Base-by-base conservation (phyloP, 176 grass and related monocot species). In the Saccharum officinarum region DNA sequence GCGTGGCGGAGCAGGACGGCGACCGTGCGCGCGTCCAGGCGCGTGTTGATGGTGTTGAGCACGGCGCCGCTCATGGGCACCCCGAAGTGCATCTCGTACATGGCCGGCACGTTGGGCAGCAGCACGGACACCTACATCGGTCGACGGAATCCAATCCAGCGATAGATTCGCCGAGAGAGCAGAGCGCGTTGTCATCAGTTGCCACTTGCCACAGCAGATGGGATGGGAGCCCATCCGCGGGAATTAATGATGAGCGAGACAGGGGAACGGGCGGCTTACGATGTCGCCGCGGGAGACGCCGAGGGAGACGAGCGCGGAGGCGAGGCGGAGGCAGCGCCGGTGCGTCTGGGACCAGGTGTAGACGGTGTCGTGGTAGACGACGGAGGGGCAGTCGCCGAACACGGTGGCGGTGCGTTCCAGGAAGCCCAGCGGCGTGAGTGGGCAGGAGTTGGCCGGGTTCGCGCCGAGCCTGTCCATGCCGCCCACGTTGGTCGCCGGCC, bases 61-160 rank as follows among this genome's bases (percentile, higher is more conserved):
- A 98, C 68, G 18, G 95, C 95, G 81, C 95, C 95, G 84, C 90
- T 92, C 95, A 97, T 97, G 26, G 95, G 92, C 73, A 97, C 92
- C 7, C 90, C 88, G 76, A 97, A 97, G 47, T 97, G 92, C 92
- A 81, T 81, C 86, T 97, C 95, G 75, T 97, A 97, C 92, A 94
- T 92, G 13, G 95, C 95, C 71, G 95, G 95, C 22, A 97, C 80
- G 55, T 97, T 97, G 3, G 92, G 95, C 17, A 89, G 36, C 57
- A 97, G 67, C 81, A 92, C 92, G 1, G 95, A 97, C 10, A 97
- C 95, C 95, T 97, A 9, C 23, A 17, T 4, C 34, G 69, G 33
- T 39, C 17, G 55, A 59, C 3, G 17, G 42, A 49, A 49, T 17
- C 3, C 12, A 26, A 74, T 69, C 30, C 11, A 49, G 17, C 44